Base-by-base conservation (phyloP, 345 rosid genomes). In the Dovyalis caffra region DNA sequence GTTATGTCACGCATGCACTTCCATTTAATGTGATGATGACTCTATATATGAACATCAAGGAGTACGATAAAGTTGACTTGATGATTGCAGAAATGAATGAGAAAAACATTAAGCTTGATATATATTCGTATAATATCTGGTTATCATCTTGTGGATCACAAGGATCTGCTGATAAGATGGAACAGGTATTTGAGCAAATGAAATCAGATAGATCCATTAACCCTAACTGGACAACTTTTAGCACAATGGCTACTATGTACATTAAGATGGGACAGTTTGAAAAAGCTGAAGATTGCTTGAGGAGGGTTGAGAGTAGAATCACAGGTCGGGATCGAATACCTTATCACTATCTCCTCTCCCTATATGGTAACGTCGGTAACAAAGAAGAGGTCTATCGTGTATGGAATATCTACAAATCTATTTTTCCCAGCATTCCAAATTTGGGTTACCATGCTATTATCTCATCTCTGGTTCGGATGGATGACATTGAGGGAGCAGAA, bases 21-120 rank as follows among this genome's bases (percentile, higher is more conserved):
- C 87, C 99, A 29, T 95, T 80, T 85, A 92, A 92, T 85, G 98
- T 91, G 73, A 95, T 92, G 94, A 95, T 95, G 99, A 95, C 98
- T 73, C 89, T 95, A 51, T 92, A 92, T 85, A 95, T 91, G 97
- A 91, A 89, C 74, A 81, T 92, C 56, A 83, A 83, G 76, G 93
- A 91, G 75, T 92, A 84, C 74, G 90, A 85, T 67, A 88, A 88
- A 83, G 96, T 95, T 6, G 94, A 91, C 45, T 64, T 73, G 5
- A 65, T 90, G 86, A 86, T 92, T 68, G 85, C 83, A 1, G 99
- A 95, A 82, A 92, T 95, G 98, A 83, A 77, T 85, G 87, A 83
- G 81, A 95, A 85, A 83, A 88, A 81, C 68, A 79, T 92, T 66
- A 82, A 80, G 34, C 85, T 92, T 60, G 97, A 95, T 85, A 76